phyloP scores from a whole-genome alignment of 2,329 filamentous ascomycete genomes.

The Pseudogymnoascus sp. region DNA sequence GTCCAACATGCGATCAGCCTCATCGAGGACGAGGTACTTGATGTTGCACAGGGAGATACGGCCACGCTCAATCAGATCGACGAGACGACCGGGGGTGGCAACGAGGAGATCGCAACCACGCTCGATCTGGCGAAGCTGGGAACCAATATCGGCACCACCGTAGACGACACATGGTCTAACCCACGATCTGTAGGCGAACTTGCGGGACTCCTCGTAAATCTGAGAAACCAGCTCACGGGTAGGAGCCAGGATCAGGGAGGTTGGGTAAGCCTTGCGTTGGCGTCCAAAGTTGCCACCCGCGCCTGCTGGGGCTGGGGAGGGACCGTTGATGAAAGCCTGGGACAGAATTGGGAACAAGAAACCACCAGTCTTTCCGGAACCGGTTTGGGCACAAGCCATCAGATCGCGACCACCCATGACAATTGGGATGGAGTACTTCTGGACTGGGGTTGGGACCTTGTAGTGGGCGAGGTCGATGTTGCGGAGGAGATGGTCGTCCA shows the following conservation, averaged over 20 bases:
- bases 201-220: conserved; percentile 95
- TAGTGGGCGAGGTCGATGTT: conserved; percentile 95
- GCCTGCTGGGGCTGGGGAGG: conserved; percentile 59
- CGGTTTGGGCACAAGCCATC: conserved; percentile 99
- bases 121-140: conserved; percentile 96
- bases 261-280: conserved; percentile 96
- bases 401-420: conserved; percentile 96
- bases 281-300: conserved; percentile 73
- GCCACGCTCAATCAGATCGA: conserved; percentile 96
- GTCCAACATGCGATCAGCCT: conserved; percentile 99
- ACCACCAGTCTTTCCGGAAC: conserved; percentile 99
- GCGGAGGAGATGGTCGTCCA: conserved; percentile 85
- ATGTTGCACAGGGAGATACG: conserved; percentile 97
- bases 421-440: conserved; percentile 99
- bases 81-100: conserved; percentile 92
- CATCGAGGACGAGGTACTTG: conserved; percentile 97
- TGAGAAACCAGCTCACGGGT: conserved; percentile 98
- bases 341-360: conserved; percentile 98
- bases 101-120: conserved; percentile 91
- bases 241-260: conserved; percentile 88
- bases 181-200: conserved; percentile 98
- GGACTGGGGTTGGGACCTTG: conserved; percentile 91
- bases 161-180: conserved; percentile 98
- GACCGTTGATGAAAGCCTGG: conserved; percentile 90
- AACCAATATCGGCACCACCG: conserved; percentile 97